Evolutionary conservation across 805 yeast genomes (phyloP).

Genomic region (Barnettozyma salicaria): DNA sequence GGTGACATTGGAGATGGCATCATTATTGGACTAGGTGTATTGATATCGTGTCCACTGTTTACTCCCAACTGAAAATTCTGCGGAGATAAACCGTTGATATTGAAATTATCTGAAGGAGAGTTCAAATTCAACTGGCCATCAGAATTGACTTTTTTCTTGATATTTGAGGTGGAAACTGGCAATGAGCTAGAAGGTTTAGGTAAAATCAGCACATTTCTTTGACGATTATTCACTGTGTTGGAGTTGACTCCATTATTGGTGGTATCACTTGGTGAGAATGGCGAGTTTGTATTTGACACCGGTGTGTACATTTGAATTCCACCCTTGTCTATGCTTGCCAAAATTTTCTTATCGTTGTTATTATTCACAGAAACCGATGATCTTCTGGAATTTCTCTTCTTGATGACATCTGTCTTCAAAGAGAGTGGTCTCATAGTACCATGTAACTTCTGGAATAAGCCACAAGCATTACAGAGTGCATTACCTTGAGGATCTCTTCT

Average conservation of each 20-base stretch:
- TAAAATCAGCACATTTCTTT: conserved; percentile 25
- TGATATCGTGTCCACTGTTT: conserved; percentile 2
- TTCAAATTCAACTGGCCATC: neutral
- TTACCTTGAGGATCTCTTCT: conserved; percentile 84
- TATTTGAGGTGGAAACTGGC: neutral
- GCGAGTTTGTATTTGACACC: conserved; percentile 21
- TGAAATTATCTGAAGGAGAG: conserved; percentile 17
- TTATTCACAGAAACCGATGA: conserved; percentile 16
- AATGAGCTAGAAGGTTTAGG: conserved; percentile 24
- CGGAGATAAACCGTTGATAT: conserved; percentile 14
- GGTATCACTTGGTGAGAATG: conserved; percentile 11
- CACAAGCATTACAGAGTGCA: conserved; percentile 94
- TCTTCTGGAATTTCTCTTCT: conserved; percentile 50
- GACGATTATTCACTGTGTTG: conserved; percentile 9
- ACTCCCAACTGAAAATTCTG: conserved; percentile 9
- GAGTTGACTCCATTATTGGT: neutral
- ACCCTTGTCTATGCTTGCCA: conserved; percentile 19
- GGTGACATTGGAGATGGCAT: conserved; percentile 26
- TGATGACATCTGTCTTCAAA: conserved; percentile 85
- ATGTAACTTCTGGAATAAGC: conserved; percentile 81
- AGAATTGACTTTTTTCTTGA: neutral
- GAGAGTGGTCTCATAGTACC: conserved; percentile 90
- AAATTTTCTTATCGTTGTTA: conserved; percentile 12
- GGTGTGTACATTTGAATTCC: conserved; percentile 22
- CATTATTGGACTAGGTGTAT: conserved; percentile 23